Evolutionary conservation across 2,329 filamentous ascomycete genomes (phyloP).

Genomic region (Stachybotrys elegans): DNA sequence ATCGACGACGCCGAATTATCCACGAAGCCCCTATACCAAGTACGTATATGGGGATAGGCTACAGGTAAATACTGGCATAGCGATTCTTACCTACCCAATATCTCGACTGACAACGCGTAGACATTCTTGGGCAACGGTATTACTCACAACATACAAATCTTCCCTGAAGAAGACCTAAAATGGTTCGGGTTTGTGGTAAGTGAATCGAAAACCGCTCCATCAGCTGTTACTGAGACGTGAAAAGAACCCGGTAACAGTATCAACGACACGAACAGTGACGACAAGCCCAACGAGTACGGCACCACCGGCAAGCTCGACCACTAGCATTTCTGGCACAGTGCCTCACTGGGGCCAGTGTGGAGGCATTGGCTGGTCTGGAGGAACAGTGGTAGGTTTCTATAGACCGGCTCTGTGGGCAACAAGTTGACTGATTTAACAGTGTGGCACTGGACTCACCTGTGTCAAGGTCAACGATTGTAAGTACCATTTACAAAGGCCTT

Average conservation of each 20-base stretch:
- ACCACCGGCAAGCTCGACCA: constrained; percentile 2
- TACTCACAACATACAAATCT: constrained; percentile 12
- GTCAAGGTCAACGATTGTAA: constrained; percentile 12
- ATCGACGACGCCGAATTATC: constrained; percentile 24
- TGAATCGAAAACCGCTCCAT: no score
- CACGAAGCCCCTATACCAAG: constrained; percentile 31
- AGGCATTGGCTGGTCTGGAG: constrained; percentile 9
- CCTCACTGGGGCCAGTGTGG: constrained; percentile 16
- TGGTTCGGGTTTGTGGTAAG: constrained; percentile 14
- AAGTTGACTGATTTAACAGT: constrained; percentile 3
- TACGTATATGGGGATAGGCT: constrained; percentile 31
- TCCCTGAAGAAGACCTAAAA: constrained; percentile 12
- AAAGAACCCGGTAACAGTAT: neutral
- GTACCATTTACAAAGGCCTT: no score
- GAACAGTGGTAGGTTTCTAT: constrained; percentile 6
- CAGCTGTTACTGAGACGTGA: neutral
- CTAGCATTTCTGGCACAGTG: constrained; percentile 5
- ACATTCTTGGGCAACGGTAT: constrained; percentile 13
- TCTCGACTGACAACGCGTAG: constrained; percentile 1
- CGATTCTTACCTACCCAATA: neutral
- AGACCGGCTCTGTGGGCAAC: neutral
- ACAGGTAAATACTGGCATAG: neutral
- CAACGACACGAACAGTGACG: constrained; percentile 5
- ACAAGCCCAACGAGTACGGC: constrained; percentile 5
- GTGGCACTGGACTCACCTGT: constrained; percentile 9